Evolutionary conservation across 352 stramenopile species (phyloP), one percentile per base, ranked within the genome.

Genomic region (Plasmopara viticola): DNA sequence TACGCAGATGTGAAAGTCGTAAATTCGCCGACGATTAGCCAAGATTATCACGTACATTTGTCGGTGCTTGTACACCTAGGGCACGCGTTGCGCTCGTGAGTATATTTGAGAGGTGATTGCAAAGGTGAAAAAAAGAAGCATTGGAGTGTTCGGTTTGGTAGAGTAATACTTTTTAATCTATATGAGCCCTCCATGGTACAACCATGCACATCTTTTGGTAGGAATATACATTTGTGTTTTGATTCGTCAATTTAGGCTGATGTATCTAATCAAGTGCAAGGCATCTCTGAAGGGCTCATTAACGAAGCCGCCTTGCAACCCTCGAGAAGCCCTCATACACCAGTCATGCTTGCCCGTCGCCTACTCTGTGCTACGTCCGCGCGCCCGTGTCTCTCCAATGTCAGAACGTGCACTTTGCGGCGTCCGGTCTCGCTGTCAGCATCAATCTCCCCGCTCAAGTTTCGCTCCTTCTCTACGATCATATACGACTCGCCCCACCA

Each of bases 401-500:
- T 40, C 30, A 8, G 35, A 17, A 28, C 37, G 5, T 34, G 41
- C 33, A n/a, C 51, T 43, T 34, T 62, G 30, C 56, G 35, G 5
- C 53, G 34, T 20, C 34, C 51, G 43, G 35, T 6, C 2, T 29
- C n/a, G 4, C 31, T 20, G 25, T 48, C 43, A n/a, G 35, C 46
- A 43, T 60, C 58, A 40, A 18, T 51, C 33, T 48, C 53, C 18
- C 48, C 52, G 18, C 33, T 66, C 25, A 28, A 38, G 4, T 66
- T 59, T 37, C 65, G 62, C 13, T 51, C 55, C 39, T 66, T 76
- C 34, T 74, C 70, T 40, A 72, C 64, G 51, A 84, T 84, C 52
- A 59, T 87, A 48, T 64, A 78, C 74, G 62, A 68, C 41, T 85
- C 76, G 39, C 76, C 71, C 13, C 72, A 85, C 46, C 55, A 58